phyloP scores from a whole-genome alignment of 495 filamentous ascomycete genomes.

The Hyaloscypha bicolor region DNA sequence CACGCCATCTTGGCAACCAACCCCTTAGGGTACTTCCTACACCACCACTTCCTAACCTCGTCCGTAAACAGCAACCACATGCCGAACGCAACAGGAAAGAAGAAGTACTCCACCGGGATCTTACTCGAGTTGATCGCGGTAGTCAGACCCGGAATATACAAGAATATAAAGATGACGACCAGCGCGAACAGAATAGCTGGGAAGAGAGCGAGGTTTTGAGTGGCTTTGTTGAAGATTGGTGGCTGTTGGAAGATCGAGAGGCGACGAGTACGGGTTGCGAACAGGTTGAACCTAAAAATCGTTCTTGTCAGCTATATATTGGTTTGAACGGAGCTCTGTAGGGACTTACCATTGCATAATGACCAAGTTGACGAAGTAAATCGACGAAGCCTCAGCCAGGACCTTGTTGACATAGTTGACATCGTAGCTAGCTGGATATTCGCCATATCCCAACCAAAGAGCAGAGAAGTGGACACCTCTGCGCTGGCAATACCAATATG shows the following conservation, averaged over 20 bases:
- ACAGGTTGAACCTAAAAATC: conserved; percentile 53
- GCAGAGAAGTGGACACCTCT: conserved; percentile 57
- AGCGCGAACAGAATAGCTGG: conserved; percentile 64
- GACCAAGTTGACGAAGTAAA: conserved; percentile 73
- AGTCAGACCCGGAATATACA: conserved; percentile 60
- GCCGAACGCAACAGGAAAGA: conserved; percentile 64
- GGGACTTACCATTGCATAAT: conserved; percentile 60
- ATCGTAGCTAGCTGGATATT: conserved; percentile 35
- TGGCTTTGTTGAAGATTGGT: conserved; percentile 55
- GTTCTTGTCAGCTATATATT: background rate
- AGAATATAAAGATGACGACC: conserved; percentile 60
- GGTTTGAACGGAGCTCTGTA: background rate
- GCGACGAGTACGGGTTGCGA: conserved; percentile 60
- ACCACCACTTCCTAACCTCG: conserved; percentile 54
- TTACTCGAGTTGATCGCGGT: conserved; percentile 49
- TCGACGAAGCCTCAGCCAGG: conserved; percentile 59
- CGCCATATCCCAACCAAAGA: conserved; percentile 62
- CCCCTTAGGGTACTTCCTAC: conserved; percentile 51
- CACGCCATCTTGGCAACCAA: conserved; percentile 50
- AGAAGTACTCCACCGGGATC: conserved; percentile 64
- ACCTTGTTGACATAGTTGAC: conserved; percentile 46
- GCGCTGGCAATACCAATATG: conserved; percentile 62
- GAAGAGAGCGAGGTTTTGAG: conserved; percentile 62
- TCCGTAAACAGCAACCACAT: conserved; percentile 59
- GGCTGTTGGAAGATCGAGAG: conserved; percentile 66